Evolutionary conservation across 2,329 filamentous ascomycete species (phyloP).

Genomic region (Colletotrichum costaricense): DNA sequence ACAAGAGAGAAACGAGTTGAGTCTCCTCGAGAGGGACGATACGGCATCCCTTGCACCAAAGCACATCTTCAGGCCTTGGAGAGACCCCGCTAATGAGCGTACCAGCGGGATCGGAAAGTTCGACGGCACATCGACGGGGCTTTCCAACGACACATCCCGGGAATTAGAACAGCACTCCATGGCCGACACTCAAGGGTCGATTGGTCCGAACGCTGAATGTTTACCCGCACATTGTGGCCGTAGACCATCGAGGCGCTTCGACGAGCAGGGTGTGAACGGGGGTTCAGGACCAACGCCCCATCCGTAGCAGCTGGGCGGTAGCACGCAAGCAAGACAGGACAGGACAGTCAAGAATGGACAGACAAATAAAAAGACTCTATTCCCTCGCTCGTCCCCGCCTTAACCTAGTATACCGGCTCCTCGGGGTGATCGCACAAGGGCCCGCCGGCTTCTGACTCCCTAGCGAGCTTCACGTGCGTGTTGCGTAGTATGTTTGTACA

Average conservation of each 20-base stretch:
- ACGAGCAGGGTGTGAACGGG: background rate
- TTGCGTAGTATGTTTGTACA: slow-evolving; percentile 44
- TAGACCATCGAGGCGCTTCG: background rate
- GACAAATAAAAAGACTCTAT: slow-evolving; percentile 37
- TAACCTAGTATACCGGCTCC: slow-evolving; percentile 30
- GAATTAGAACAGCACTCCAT: background rate
- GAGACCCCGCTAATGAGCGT: background rate
- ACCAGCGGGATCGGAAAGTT: slow-evolving; percentile 9
- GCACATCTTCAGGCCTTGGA: slow-evolving; percentile 1
- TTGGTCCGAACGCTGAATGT: background rate
- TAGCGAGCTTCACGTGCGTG: slow-evolving; percentile 30
- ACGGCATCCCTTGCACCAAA: slow-evolving; percentile 25
- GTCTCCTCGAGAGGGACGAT: slow-evolving; percentile 38
- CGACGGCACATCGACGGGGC: slow-evolving; percentile 25
- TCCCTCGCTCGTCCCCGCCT: slow-evolving; percentile 32
- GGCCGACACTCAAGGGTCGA: background rate
- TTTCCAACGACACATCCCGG: slow-evolving; percentile 16
- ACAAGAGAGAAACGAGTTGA: slow-evolving; percentile 40
- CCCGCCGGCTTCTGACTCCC: slow-evolving; percentile 27
- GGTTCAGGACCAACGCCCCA: background rate
- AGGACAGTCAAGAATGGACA: slow-evolving; percentile 3
- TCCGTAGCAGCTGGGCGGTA: background rate
- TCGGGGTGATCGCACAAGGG: slow-evolving; percentile 16
- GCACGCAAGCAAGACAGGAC: background rate
- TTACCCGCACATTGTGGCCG: background rate